Evolutionary conservation across 768 basidiomycete genomes (phyloP), one percentile per base, ranked within the genome.

Genomic region (Tricholoma hemisulphureum): DNA sequence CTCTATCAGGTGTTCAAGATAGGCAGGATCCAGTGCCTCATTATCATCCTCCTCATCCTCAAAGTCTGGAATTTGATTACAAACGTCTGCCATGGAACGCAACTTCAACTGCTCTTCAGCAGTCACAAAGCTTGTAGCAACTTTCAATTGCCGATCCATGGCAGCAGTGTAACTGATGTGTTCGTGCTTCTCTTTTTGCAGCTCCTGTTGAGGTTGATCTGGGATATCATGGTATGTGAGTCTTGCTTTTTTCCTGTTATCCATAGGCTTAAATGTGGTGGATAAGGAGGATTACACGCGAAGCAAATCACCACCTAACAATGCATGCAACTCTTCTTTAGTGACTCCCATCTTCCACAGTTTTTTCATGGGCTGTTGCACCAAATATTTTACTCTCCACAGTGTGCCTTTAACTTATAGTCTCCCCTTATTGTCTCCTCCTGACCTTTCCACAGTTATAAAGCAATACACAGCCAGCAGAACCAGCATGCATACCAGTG

Each of bases 41-140:
- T 45, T 10, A 1, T 45, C 43, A 24, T 45, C n/a, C 29, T 10
- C 10, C 10, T 14, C n/a, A 24, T 2, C 7, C 9, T 4, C 26
- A 10, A 31, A 10, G 29, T 31, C 29, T 31, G 29, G 29, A 31
- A 31, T 10, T 31, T 31, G n/a, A n/a, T n/a, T n/a, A n/a, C n/a
- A n/a, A n/a, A n/a, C 29, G 6, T 31, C 29, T 10, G 29, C 29
- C 18, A 13, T 13, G 23, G 9, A 10, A 2, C 21, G 1, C 2
- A 31, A 24, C 14, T 56, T 59, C 1, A 51, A 24, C 18, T 13
- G 31, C 4, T 7, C 9, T 4, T 34, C 7, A 3, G 52, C 50
- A 2, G 52, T 28, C 3, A 58, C 7, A 54, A 49, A 54, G 8
- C 34, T 39, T 26, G 58, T 55, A 1, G 58, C 50, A n/a, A 55